Percentiles rank a stretch among this genome's conserved stretches.
These are phyloP conservation scores for Amauroascus verrucosus DNA, from an alignment of 2,329 filamentous ascomycete genomes.

Conservation along the genomic window DNA sequence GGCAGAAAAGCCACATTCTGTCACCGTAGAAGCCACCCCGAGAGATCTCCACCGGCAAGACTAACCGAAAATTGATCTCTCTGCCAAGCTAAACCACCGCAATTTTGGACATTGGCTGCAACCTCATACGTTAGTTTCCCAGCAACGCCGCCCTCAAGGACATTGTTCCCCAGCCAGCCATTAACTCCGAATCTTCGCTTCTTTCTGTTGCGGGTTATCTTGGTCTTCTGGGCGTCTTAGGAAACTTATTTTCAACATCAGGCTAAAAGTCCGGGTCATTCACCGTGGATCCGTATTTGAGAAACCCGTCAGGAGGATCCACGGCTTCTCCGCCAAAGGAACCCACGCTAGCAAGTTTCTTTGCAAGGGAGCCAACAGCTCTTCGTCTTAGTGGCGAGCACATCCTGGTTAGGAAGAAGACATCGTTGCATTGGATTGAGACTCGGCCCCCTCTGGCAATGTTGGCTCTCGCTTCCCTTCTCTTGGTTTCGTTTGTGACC, in stretches of 20 bases:
- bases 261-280: not conserved
- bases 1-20: not conserved
- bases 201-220: not conserved
- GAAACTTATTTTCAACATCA: not conserved
- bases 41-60: not conserved
- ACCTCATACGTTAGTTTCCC: not conserved
- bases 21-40: not conserved
- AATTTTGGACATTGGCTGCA: not conserved
- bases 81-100: not conserved
- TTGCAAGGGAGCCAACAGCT: not conserved
- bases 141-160: not conserved
- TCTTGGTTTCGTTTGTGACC: not conserved
- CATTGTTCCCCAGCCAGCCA: not conserved
- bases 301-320: not conserved
- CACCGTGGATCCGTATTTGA: slow-evolving; percentile 4
- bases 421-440: slow-evolving; percentile 10
- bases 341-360: not conserved
- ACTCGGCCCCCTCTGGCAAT: not conserved
- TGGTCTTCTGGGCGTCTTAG: not conserved
- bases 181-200: not conserved
- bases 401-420: not conserved
- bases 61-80: not conserved
- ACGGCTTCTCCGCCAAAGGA: not conserved
- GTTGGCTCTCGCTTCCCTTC: not conserved
- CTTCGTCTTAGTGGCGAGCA: not conserved